Evolutionary conservation across 495 filamentous ascomycete genomes (phyloP).

Genomic region (Jackrogersella minutella): DNA sequence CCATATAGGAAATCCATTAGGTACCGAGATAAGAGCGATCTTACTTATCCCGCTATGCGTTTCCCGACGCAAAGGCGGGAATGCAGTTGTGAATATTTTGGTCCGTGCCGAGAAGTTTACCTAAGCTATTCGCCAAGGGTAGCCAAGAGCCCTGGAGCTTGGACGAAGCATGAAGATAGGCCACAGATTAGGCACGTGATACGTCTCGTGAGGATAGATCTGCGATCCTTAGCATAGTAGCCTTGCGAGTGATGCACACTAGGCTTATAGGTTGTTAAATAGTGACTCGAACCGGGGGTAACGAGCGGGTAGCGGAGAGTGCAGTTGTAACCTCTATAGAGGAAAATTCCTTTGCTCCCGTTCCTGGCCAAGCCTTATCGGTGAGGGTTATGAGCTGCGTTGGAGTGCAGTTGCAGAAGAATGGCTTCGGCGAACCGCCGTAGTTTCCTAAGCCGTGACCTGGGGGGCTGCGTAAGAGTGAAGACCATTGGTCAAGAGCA

Average conservation of each 20-base stretch:
- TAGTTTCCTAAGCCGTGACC: constrained; percentile 7
- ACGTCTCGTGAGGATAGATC: not conserved
- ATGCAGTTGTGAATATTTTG: not conserved
- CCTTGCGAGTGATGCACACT: not conserved
- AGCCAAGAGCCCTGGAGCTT: not conserved
- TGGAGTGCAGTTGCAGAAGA: constrained; percentile 6
- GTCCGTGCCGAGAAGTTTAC: not conserved
- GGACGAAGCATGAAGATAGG: not conserved
- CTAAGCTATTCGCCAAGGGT: not conserved
- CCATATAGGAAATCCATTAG: not conserved
- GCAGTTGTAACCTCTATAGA: not conserved
- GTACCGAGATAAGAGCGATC: not conserved
- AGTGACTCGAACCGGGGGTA: not conserved
- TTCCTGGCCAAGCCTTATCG: constrained; percentile 10
- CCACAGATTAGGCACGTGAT: not conserved
- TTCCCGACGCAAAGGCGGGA: not conserved
- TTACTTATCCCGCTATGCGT: not conserved
- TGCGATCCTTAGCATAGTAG: not conserved
- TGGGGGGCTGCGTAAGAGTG: not conserved
- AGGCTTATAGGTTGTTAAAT: too few species aligned
- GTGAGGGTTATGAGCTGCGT: constrained; percentile 6
- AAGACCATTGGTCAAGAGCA: constrained; percentile 10
- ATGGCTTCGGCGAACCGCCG: constrained; percentile 22
- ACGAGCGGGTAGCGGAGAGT: not conserved
- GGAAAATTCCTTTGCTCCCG: constrained; percentile 1